Base-by-base conservation (phyloP, 2,329 filamentous ascomycete genomes). In the Penicillium crustosum region DNA sequence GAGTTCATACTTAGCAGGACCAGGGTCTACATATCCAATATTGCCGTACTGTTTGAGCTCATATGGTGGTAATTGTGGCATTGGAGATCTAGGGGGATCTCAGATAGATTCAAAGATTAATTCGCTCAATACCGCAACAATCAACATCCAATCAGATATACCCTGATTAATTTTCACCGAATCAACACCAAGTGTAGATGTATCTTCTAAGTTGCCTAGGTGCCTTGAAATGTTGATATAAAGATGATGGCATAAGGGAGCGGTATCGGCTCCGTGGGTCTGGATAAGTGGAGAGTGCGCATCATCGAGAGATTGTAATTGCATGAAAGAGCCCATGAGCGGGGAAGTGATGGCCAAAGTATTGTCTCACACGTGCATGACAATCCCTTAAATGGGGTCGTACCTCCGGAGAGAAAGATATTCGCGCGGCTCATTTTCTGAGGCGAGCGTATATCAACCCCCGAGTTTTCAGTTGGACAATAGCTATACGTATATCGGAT, bases 181-280 rank as follows among this genome's bases (percentile, higher is more conserved):
- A 45, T 45, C 17, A 8, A 45, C 19, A 8, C 15, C 23, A 23
- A 31, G n/a, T 21, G 12, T 47, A 47, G 43, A 19, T 31, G 21
- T 47, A 43, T 27, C 15, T 25, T 25, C 42, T 29, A 45, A 7
- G n/a, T 6, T 8, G 27, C 10, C 10, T 21, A n/a, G 1, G 8
- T 35, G 19, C 19, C 7, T 47, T 23, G 8, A 7, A 23, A 35
- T 23, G 5, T 23, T 15, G 29, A 23, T 17, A 15, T 17, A 47
- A 21, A 47, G 4, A 19, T 5, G n/a, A 53, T 59, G 62, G 59
- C 58, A 59, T 51, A 59, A 59, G 29, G n/a, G 9, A n/a, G 61
- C 61, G 58, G 53, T 66, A 64, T 61, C 63, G 57, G 59, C 58
- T 36, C 57, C 1, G 51, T 64, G 57, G 53, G 49, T 57, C 45